Base-by-base conservation (phyloP, 495 filamentous ascomycete species). In the Corynascus novoguineensis region DNA sequence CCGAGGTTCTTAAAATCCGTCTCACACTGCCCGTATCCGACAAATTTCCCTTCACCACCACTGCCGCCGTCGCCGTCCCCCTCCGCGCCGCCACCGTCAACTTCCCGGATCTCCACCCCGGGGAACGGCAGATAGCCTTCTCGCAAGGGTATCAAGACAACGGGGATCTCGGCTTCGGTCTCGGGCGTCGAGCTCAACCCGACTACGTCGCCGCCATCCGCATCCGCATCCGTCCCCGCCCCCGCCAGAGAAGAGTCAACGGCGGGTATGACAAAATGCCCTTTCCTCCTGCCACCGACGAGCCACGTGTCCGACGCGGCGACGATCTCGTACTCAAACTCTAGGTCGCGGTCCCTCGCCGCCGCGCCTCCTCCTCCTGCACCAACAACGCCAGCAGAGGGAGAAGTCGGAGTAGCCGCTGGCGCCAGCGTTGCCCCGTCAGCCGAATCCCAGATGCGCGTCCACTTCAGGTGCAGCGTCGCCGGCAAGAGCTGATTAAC, bases 251-350 rank as follows among this genome's bases (percentile, higher is more conserved):
- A 8, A 25, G 42, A 14, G 11, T 8, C 19, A n/a, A 65, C 64
- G 5, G 61, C 64, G 2, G 73, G 75, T 25, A 82, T 84, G 3
- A 81, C 79, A 69, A 95, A 96, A 60, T 89, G 87, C 1, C 83
- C 86, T 56, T 87, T 86, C 22, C 88, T 78, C 34, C 85, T 80
- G 0, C 95, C 93, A 28, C 90, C 91, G 5, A 97, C 72, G 1
- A 95, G 78, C 92, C 92, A 98, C 1, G 77, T 75, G 12, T 95
- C 90, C 0, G 82, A 69, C 32, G 85, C 81, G 11, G 88, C 85
- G 37, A 87, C 82, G 11, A 98, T 68, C 63, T 96, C 90, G 69
- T 90, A 95, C 57, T 84, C 81, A 68, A 96, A 96, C 63, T 90
- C 85, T 1, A 93, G 71, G 32, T 84, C 75, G 19, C 77, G 70